phyloP scores from a whole-genome alignment of 2,329 filamentous ascomycete genomes.

The Paraphaeosphaeria minitans region DNA sequence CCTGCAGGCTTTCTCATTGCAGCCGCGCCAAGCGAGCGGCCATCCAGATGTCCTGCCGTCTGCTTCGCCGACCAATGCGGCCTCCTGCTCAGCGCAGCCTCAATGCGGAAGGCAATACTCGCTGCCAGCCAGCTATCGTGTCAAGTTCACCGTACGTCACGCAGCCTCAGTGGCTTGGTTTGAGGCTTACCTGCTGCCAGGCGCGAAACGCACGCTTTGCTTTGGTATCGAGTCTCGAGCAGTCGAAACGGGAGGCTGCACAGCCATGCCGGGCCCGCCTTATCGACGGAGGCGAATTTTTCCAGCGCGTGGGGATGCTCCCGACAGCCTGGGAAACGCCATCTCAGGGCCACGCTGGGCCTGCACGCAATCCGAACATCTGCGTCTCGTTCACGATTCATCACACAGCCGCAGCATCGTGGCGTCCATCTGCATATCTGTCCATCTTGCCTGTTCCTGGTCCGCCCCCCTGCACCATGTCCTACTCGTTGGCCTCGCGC shows the following conservation, averaged over 20 bases:
- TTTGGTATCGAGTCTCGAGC: not conserved
- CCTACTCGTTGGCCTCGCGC: constrained; percentile 49
- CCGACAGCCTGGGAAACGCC: constrained; percentile 18
- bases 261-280: constrained; percentile 16
- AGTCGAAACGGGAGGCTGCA: constrained; percentile 14
- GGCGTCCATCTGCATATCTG: constrained; percentile 32
- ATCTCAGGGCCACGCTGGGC: constrained; percentile 3
- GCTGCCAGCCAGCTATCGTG: constrained; percentile 2
- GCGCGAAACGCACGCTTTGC: constrained; percentile 15
- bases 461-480: constrained; percentile 8
- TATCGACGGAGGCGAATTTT: constrained; percentile 3
- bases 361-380: constrained; percentile 31
- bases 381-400: constrained; percentile 24
- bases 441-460: constrained; percentile 24
- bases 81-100: constrained; percentile 15
- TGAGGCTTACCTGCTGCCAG: not conserved
- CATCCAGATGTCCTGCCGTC: not conserved
- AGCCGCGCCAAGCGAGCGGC: not conserved
- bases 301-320: constrained; percentile 1
- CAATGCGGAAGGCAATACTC: constrained; percentile 22
- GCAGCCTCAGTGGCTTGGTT: constrained; percentile 11
- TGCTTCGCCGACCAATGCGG: constrained; percentile 29
- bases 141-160: constrained; percentile 9
- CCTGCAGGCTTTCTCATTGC: constrained; percentile 13
- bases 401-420: constrained; percentile 22